Conservation (phyloP, 2,329 filamentous ascomycete genomes). For the Alternaria angustiovoidea region DNA sequence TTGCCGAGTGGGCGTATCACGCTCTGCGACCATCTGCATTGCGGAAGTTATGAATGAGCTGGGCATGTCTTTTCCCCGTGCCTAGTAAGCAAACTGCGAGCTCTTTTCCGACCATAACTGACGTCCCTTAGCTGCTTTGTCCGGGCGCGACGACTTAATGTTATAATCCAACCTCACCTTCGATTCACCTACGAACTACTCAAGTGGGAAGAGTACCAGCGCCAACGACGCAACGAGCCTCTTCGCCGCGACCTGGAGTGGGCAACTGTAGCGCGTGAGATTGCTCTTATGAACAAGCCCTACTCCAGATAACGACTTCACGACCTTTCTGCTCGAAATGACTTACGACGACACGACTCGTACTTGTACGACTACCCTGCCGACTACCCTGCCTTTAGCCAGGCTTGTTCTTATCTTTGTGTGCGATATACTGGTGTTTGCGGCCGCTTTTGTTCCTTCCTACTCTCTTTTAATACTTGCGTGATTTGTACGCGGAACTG, state of each 20-base stretch:
- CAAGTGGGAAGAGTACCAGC: conserved; percentile 89
- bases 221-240: conserved; percentile 61
- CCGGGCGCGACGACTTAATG: conserved; percentile 87
- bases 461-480: conserved; percentile 13
- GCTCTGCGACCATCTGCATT: conserved; percentile 96
- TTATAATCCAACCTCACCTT: conserved; percentile 97
- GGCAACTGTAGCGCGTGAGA: conserved; percentile 85
- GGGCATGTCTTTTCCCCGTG: conserved; percentile 83
- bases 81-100: conserved; percentile 68
- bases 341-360: conserved; percentile 30
- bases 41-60: conserved; percentile 94
- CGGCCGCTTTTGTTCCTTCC: not conserved
- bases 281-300: conserved; percentile 94
- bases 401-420: conserved; percentile 7
- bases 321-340: conserved; percentile 18
- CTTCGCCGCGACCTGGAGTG: conserved; percentile 86
- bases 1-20: conserved; percentile 93
- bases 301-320: conserved; percentile 71
- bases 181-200: conserved; percentile 91
- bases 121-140: conserved; percentile 75
- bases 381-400: conserved; percentile 23
- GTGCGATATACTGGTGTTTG: conserved; percentile 18
- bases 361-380: conserved; percentile 32
- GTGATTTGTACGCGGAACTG: conserved; percentile 17
- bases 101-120: conserved; percentile 7